A percentile compares a stretch with the other conserved stretches of the same genome.
Conservation (phyloP, 2,329 filamentous ascomycete genomes). For the Alternaria brassicicola region DNA sequence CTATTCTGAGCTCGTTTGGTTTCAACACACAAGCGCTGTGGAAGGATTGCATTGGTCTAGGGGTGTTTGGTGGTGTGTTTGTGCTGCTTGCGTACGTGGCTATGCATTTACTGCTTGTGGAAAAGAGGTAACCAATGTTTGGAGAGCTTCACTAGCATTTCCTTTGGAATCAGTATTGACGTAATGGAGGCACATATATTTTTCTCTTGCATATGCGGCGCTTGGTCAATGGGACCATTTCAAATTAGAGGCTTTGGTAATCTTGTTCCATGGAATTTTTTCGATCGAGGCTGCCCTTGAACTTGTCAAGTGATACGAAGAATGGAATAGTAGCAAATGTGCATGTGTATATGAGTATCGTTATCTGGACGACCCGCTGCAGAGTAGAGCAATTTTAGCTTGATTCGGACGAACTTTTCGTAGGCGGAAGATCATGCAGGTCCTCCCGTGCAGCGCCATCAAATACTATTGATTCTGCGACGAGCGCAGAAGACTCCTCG, state of each 20-base stretch:
- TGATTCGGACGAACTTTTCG: neutral
- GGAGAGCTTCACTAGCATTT: no score
- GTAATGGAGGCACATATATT: neutral
- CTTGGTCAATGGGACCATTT: neutral
- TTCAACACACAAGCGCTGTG: conserved; percentile 88
- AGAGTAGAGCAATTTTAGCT: neutral
- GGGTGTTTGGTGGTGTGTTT: conserved; percentile 80
- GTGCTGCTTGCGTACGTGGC: conserved; percentile 86
- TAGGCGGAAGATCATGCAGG: conserved; percentile 7
- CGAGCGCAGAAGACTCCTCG: neutral
- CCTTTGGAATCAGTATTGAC: no score
- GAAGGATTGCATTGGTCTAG: conserved; percentile 81
- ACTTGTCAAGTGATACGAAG: neutral
- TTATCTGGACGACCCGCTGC: neutral
- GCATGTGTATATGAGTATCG: neutral
- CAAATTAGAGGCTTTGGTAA: neutral
- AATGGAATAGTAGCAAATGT: neutral
- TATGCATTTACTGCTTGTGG: conserved; percentile 92
- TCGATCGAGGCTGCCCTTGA: neutral
- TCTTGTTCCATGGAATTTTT: neutral
- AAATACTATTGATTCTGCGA: neutral
- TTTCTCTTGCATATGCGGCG: neutral
- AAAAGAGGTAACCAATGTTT: conserved; percentile 68
- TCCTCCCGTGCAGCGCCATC: conserved; percentile 6
- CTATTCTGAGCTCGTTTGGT: conserved; percentile 92